These are phyloP conservation scores for Colletotrichum echinochloae DNA, from an alignment of 2,329 filamentous ascomycete species.

Conservation along the genomic window DNA sequence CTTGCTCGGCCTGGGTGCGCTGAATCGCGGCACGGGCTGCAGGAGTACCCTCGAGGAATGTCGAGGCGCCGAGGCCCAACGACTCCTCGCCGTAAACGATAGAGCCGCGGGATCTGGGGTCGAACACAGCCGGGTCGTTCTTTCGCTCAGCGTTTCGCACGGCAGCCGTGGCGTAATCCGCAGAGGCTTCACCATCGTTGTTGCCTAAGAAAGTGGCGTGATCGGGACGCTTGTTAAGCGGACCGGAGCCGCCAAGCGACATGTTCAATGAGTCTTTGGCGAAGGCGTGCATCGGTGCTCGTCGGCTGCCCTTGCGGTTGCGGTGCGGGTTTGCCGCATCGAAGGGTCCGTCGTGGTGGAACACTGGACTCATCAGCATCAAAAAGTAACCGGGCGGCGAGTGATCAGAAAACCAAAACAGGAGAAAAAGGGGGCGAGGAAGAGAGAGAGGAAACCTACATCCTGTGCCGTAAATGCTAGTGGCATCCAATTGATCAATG, in stretches of 20 bases:
- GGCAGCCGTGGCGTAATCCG: conserved; percentile 72
- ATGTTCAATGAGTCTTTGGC: conserved; percentile 94
- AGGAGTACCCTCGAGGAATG: conserved; percentile 93
- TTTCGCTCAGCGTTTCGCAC: conserved; percentile 45
- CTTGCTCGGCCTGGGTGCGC: conserved; percentile 77
- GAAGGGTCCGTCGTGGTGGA: conserved; percentile 97
- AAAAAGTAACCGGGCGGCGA: conserved; percentile 11
- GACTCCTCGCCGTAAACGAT: conserved; percentile 87
- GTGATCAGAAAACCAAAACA: neutral
- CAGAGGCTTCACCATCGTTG: conserved; percentile 85
- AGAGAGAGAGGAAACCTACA: too few relatives aligned
- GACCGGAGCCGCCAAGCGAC: conserved; percentile 87
- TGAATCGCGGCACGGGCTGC: conserved; percentile 84
- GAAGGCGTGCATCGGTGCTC: conserved; percentile 96
- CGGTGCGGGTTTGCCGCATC: conserved; percentile 96
- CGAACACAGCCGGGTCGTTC: conserved; percentile 68
- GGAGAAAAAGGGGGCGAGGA: too few relatives aligned
- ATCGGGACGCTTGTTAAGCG: conserved; percentile 83
- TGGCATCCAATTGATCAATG: conserved; percentile 96
- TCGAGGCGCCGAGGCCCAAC: conserved; percentile 89
- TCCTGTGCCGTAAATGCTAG: conserved; percentile 93
- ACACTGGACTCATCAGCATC: conserved; percentile 68
- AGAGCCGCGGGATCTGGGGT: conserved; percentile 74
- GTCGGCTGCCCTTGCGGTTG: conserved; percentile 84
- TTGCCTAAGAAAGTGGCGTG: conserved; percentile 88